A percentile compares a stretch with the other conserved stretches of the same genome.
Conservation (phyloP, 1,139 yeast genomes). For the Geotrichum citri-aurantii region DNA sequence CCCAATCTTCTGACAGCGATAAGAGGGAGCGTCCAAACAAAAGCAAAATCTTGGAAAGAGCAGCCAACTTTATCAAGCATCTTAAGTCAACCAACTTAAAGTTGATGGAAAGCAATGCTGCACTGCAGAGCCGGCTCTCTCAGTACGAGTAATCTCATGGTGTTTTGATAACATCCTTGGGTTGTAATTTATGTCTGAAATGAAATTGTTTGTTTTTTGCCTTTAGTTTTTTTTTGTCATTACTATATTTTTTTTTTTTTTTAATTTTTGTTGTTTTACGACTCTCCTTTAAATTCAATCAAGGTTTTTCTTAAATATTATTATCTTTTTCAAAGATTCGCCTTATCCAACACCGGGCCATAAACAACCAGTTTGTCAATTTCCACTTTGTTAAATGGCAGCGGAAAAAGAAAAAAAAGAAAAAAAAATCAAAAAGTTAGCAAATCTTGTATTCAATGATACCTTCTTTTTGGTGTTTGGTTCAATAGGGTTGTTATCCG, state of each 20-base stretch:
- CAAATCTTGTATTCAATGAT: background rate
- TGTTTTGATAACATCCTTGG: background rate
- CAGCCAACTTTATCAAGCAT: conserved; percentile 12
- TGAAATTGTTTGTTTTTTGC: background rate
- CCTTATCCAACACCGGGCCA: conserved; percentile 6
- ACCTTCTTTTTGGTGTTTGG: background rate
- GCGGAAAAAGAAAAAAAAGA: background rate
- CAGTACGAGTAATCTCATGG: background rate
- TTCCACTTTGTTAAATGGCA: background rate
- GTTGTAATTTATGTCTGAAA: background rate
- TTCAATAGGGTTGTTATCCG: background rate
- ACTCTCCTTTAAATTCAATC: too few species aligned
- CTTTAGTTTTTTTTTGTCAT: background rate
- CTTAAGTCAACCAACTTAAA: conserved; percentile 4
- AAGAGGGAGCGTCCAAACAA: conserved; percentile 11
- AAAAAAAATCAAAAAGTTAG: background rate
- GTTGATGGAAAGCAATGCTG: conserved; percentile 1
- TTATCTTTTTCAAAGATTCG: conserved; percentile 9
- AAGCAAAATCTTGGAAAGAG: conserved; percentile 12
- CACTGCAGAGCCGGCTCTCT: background rate
- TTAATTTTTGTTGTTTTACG: background rate
- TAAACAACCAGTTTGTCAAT: conserved; percentile 20
- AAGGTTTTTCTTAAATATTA: background rate
- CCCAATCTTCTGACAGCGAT: background rate
- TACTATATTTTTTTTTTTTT: background rate